A percentile compares a stretch with the other conserved stretches of the same genome.
Evolutionary conservation across 140 eudicot genomes (phyloP).

Genomic region (Cichorium intybus): DNA sequence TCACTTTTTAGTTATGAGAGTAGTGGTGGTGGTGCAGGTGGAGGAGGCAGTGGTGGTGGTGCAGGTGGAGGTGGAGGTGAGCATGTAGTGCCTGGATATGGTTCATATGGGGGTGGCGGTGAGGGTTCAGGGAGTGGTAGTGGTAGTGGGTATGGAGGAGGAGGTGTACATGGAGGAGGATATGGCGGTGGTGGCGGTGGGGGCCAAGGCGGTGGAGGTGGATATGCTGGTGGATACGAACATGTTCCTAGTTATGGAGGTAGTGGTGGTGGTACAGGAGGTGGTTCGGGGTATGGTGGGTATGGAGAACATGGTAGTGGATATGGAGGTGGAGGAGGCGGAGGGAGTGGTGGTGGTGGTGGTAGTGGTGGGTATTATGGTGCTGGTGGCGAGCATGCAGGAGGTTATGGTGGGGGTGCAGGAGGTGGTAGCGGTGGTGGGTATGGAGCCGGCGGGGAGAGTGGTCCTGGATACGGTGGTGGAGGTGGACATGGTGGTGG

Average conservation of each 20-base stretch:
- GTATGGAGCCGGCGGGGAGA: conserved; percentile 30
- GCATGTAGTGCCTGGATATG: conserved; percentile 27
- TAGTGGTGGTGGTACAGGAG: conserved; percentile 28
- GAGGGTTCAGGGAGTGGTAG: background rate
- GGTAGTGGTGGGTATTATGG: conserved; percentile 42
- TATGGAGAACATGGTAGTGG: conserved; percentile 33
- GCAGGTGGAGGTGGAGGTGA: conserved; percentile 32
- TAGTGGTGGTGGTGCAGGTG: conserved; percentile 34
- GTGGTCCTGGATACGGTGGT: conserved; percentile 18
- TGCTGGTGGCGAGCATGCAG: conserved; percentile 34
- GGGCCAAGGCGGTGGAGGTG: conserved; percentile 31
- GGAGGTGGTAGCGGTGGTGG: conserved; percentile 39
- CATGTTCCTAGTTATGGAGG: conserved; percentile 25
- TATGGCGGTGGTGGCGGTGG: conserved; percentile 33
- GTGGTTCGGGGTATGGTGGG: conserved; percentile 32
- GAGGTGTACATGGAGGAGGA: conserved; percentile 20
- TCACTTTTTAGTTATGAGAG: conserved; percentile 31
- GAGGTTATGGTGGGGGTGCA: conserved; percentile 40
- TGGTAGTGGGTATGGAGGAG: conserved; percentile 4
- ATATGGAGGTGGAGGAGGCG: conserved; percentile 34
- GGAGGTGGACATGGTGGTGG: conserved; percentile 38
- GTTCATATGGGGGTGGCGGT: conserved; percentile 34
- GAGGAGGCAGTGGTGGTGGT: conserved; percentile 29
- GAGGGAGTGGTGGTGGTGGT: conserved; percentile 44
- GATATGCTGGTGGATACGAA: conserved; percentile 20